Conservation (phyloP, 371 early-diverging fungal species). For the Apophysomyces trapeziformis region DNA sequence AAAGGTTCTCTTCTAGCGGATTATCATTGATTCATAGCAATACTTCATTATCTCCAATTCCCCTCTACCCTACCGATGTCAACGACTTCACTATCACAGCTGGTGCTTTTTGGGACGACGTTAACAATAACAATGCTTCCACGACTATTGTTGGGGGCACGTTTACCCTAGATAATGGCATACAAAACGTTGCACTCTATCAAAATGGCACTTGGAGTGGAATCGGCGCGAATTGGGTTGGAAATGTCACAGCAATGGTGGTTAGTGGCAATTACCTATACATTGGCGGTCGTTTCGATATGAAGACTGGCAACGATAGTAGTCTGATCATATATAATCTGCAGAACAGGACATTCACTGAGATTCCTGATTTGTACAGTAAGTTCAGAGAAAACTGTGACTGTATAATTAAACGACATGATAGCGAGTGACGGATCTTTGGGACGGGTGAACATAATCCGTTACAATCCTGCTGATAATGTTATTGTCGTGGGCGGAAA, state of each 20-base stretch:
- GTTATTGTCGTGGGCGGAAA: slow-evolving; percentile 57
- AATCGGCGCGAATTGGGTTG: slow-evolving; percentile 45
- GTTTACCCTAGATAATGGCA: slow-evolving; percentile 31
- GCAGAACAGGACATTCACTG: slow-evolving; percentile 24
- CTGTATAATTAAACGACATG: not conserved
- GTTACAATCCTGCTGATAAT: slow-evolving; percentile 26
- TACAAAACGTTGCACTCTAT: slow-evolving; percentile 51
- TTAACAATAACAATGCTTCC: slow-evolving; percentile 22
- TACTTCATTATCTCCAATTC: slow-evolving; percentile 24
- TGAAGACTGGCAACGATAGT: slow-evolving; percentile 15
- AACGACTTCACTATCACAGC: slow-evolving; percentile 26
- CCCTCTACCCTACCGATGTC: slow-evolving; percentile 33
- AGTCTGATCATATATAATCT: slow-evolving; percentile 47
- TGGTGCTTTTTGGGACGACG: slow-evolving; percentile 38
- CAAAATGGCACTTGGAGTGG: slow-evolving; percentile 46
- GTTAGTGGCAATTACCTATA: slow-evolving; percentile 47
- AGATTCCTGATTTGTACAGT: slow-evolving; percentile 33
- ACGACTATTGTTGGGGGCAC: slow-evolving; percentile 47
- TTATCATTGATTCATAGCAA: slow-evolving; percentile 32
- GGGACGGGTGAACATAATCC: slow-evolving; percentile 49
- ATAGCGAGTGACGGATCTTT: slow-evolving; percentile 32
- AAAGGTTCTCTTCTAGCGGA: slow-evolving; percentile 40
- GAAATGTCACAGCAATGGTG: slow-evolving; percentile 33
- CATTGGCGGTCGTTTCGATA: slow-evolving; percentile 54
- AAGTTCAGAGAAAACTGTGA: slow-evolving; percentile 17